Evolutionary conservation across 495 filamentous ascomycete species (phyloP).

Genomic region (Penicillium daleae): DNA sequence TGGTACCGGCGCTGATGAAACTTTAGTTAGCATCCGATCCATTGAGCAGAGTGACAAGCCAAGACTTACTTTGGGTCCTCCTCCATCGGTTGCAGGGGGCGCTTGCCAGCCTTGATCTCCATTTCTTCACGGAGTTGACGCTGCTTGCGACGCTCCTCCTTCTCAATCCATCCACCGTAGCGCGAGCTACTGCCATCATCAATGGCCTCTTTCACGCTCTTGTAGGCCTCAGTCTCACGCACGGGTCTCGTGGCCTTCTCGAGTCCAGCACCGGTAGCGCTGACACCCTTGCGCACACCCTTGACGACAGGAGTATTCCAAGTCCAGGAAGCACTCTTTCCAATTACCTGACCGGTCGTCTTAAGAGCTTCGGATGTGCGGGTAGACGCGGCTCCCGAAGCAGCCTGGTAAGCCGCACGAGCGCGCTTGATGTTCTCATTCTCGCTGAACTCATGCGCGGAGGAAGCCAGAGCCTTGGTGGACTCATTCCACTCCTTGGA

Average conservation of each 20-base stretch:
- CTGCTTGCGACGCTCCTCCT: slow-evolving; percentile 82
- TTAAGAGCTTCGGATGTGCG: slow-evolving; percentile 79
- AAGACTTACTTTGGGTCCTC: slow-evolving; percentile 83
- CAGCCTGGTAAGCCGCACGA: slow-evolving; percentile 80
- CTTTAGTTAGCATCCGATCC: slow-evolving; percentile 15
- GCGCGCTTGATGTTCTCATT: slow-evolving; percentile 89
- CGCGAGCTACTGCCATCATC: slow-evolving; percentile 95
- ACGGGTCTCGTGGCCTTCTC: slow-evolving; percentile 94
- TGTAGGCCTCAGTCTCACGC: slow-evolving; percentile 89
- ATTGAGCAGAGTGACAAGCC: not conserved
- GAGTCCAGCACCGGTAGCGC: slow-evolving; percentile 78
- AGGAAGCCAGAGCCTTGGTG: slow-evolving; percentile 88
- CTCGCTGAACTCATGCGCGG: slow-evolving; percentile 89
- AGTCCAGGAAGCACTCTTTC: slow-evolving; percentile 90
- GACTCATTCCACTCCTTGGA: slow-evolving; percentile 99
- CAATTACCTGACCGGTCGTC: slow-evolving; percentile 81
- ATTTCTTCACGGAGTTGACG: slow-evolving; percentile 73
- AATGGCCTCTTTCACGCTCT: slow-evolving; percentile 92
- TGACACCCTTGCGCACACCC: slow-evolving; percentile 85
- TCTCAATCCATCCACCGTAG: slow-evolving; percentile 95
- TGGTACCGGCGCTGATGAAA: slow-evolving; percentile 80
- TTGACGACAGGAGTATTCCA: slow-evolving; percentile 95
- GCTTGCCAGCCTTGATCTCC: slow-evolving; percentile 55
- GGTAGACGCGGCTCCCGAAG: slow-evolving; percentile 73
- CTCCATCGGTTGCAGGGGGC: slow-evolving; percentile 60